Conservation (phyloP, 352 stramenopile genomes). For the Globisporangium rhizosaccharum region DNA sequence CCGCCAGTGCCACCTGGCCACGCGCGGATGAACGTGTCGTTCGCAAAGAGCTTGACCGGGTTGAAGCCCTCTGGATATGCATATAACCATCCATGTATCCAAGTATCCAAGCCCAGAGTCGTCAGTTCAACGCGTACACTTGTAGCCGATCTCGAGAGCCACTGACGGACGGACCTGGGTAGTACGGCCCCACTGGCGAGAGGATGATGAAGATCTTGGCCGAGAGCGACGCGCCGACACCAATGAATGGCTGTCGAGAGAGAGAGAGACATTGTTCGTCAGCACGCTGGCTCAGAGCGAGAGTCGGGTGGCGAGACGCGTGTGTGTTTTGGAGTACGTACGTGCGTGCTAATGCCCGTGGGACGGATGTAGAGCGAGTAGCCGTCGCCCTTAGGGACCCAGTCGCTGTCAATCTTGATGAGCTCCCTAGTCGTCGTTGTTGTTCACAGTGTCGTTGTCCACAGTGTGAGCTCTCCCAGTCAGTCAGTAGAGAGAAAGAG, state of each 20-base stretch:
- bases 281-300: background rate
- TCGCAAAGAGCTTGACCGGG: slow-evolving; percentile 87
- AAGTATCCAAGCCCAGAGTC: background rate
- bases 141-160: too few relatives aligned
- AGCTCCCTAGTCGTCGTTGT: slow-evolving; percentile 31
- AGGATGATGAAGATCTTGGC: slow-evolving; percentile 96
- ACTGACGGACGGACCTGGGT: slow-evolving; percentile 47
- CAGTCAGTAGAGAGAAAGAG: background rate
- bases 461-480: background rate
- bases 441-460: too few relatives aligned
- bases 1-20: slow-evolving; percentile 94
- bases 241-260: slow-evolving; percentile 78
- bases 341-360: slow-evolving; percentile 89
- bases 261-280: background rate
- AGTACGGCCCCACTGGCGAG: slow-evolving; percentile 97
- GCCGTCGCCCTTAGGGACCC: slow-evolving; percentile 92
- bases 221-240: slow-evolving; percentile 81
- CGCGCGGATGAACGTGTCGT: slow-evolving; percentile 91
- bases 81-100: background rate
- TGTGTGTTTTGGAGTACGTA: slow-evolving; percentile 11
- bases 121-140: background rate
- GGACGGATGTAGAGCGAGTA: slow-evolving; percentile 96
- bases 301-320: too few relatives aligned
- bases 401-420: slow-evolving; percentile 84
- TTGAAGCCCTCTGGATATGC: slow-evolving; percentile 74